These are phyloP conservation scores for Lenwebbia sp. DNA, from an alignment of 345 rosid genomes.

Conservation along the genomic window DNA sequence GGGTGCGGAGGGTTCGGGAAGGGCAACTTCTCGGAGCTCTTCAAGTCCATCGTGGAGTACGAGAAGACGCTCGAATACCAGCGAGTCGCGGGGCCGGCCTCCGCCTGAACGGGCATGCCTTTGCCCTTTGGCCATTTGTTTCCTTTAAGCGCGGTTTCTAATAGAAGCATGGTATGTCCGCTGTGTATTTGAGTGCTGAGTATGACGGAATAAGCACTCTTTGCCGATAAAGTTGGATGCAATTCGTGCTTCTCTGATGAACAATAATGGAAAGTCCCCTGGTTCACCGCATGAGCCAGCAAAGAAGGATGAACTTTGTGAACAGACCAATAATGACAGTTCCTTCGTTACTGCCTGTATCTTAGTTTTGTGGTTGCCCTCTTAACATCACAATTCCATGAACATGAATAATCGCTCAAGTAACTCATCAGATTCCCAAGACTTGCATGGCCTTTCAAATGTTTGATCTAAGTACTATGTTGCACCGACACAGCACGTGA, in stretches of 20 bases:
- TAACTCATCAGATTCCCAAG: not conserved
- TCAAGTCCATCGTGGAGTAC: slow-evolving; percentile 85
- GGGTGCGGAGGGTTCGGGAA: slow-evolving; percentile 91
- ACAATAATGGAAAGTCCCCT: not conserved
- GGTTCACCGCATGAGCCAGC: not conserved
- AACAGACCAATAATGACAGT: not conserved
- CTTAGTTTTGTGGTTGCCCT: not conserved
- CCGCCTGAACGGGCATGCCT: not conserved
- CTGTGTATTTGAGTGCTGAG: not conserved
- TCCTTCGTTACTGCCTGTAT: not conserved
- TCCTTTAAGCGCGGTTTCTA: not conserved
- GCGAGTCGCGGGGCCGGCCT: slow-evolving; percentile 10
- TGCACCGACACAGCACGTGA: too few species aligned
- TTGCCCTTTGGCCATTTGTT: not conserved
- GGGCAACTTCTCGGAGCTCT: slow-evolving; percentile 88
- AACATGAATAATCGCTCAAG: not conserved
- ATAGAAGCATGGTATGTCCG: not conserved
- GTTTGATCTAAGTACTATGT: too few species aligned
- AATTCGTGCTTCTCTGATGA: not conserved
- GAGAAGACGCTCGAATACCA: slow-evolving; percentile 70
- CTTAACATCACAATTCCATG: not conserved
- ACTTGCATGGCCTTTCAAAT: not conserved
- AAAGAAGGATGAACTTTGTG: not conserved
- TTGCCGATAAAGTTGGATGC: not conserved
- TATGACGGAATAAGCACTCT: not conserved